Evolutionary conservation across 2,329 filamentous ascomycete genomes (phyloP).

Genomic region (Monilinia polystroma): DNA sequence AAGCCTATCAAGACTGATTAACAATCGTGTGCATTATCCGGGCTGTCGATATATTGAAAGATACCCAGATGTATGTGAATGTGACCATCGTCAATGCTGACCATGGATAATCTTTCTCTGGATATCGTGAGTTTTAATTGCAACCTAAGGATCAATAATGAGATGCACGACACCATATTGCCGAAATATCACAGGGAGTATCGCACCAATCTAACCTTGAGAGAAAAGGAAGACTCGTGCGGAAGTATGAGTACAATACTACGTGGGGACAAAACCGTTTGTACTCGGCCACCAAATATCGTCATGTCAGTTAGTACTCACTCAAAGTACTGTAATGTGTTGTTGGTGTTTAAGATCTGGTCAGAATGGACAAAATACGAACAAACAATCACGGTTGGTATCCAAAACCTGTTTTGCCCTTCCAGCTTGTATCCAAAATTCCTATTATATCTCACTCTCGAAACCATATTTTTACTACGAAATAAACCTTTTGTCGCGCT

Average conservation of each 20-base stretch:
- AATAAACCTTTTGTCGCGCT: not conserved
- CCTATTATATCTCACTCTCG: not conserved
- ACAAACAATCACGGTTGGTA: not conserved
- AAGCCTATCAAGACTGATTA: not conserved
- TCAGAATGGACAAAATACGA: not conserved
- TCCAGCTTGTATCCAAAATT: not conserved
- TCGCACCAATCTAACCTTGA: not conserved
- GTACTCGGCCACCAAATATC: constrained; percentile 7
- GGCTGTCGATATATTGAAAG: not conserved
- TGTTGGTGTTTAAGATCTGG: not conserved
- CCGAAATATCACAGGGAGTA: not conserved
- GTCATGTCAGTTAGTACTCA: not conserved
- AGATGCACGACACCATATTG: too few species aligned
- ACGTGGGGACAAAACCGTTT: not conserved
- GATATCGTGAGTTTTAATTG: not conserved
- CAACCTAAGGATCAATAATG: not conserved
- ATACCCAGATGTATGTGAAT: not conserved
- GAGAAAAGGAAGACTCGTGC: not conserved
- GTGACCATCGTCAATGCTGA: not conserved
- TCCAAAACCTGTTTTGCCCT: not conserved
- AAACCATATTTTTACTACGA: not conserved
- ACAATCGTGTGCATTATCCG: not conserved
- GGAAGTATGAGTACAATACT: not conserved
- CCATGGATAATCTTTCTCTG: not conserved
- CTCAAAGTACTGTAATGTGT: not conserved